These are phyloP conservation scores for Ceratobasidium theobromae DNA, from an alignment of 1,284 basidiomycete species.

Conservation along the genomic window DNA sequence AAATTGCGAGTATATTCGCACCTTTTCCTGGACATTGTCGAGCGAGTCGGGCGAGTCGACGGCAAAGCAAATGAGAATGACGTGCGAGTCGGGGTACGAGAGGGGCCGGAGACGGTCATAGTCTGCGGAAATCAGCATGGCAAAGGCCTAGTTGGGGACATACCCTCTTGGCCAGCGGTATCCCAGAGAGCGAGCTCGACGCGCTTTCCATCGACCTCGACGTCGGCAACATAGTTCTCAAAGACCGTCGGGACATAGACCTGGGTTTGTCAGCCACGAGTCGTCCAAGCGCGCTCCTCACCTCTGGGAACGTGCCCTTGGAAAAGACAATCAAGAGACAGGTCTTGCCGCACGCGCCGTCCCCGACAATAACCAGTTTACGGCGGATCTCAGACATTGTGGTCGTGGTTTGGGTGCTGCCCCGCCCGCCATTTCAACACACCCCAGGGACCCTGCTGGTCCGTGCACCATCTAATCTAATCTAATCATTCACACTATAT, in stretches of 20 bases:
- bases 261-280: constrained; percentile 47
- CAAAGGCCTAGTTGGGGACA: constrained; percentile 11
- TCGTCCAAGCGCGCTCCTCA: no score
- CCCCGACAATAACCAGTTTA: constrained; percentile 78
- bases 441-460: constrained; percentile 27
- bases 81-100: constrained; percentile 89
- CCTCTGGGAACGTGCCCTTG: constrained; percentile 93
- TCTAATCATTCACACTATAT: no score
- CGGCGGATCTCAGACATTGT: constrained; percentile 67
- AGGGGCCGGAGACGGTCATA: constrained; percentile 89
- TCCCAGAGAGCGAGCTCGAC: constrained; percentile 94
- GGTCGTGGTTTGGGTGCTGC: constrained; percentile 22
- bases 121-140: constrained; percentile 45
- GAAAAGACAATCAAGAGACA: constrained; percentile 84
- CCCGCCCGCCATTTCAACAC: constrained; percentile 31
- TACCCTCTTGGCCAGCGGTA: constrained; percentile 88
- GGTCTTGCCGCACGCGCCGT: constrained; percentile 85
- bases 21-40: constrained; percentile 96
- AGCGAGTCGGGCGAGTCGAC: constrained; percentile 90
- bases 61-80: constrained; percentile 92
- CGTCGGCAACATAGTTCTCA: constrained; percentile 87
- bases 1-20: constrained; percentile 43
- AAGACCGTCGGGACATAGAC: constrained; percentile 94
- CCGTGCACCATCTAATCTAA: constrained; percentile 17
- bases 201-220: constrained; percentile 88